These are phyloP conservation scores for Lineolata rhizophorae DNA, from an alignment of 495 filamentous ascomycete species.

Conservation along the genomic window DNA sequence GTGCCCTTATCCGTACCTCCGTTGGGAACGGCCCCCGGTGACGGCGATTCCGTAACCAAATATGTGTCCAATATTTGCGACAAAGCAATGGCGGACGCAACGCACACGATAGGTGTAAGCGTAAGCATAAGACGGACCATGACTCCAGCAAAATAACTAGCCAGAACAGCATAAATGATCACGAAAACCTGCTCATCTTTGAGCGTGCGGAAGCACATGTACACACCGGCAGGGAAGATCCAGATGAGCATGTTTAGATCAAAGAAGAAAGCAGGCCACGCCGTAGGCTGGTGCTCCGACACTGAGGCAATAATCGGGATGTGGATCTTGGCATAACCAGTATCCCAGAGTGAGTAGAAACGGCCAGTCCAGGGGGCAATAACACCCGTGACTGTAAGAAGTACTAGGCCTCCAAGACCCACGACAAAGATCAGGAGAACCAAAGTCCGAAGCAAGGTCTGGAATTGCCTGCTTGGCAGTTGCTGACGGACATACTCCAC, in stretches of 20 bases:
- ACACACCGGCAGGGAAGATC: conserved; percentile 97
- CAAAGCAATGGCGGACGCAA: conserved; percentile 72
- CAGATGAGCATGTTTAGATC: conserved; percentile 96
- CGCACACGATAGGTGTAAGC: conserved; percentile 87
- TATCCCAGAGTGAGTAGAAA: conserved; percentile 99
- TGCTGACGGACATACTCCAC: conserved; percentile 75
- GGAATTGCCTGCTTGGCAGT: conserved; percentile 83
- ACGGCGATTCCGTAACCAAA: conserved; percentile 31
- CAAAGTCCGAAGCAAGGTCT: conserved; percentile 56
- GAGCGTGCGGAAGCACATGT: conserved; percentile 87
- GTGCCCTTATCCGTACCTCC: conserved; percentile 21
- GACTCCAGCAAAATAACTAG: conserved; percentile 96
- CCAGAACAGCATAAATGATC: conserved; percentile 84
- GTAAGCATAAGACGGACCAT: conserved; percentile 99
- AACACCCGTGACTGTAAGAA: conserved; percentile 66
- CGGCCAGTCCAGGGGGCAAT: conserved; percentile 97
- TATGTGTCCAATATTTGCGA: conserved; percentile 85
- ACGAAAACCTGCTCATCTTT: conserved; percentile 97
- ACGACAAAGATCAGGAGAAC: conserved; percentile 58
- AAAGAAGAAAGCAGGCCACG: conserved; percentile 99
- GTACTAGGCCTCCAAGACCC: conserved; percentile 49
- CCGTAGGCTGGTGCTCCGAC: conserved; percentile 96
- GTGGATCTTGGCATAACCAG: conserved; percentile 96
- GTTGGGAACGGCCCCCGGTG: conserved; percentile 26
- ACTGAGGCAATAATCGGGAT: conserved; percentile 99